Conservation (phyloP, 148 eudicot genomes). For the Vaccinium myrtillus region DNA sequence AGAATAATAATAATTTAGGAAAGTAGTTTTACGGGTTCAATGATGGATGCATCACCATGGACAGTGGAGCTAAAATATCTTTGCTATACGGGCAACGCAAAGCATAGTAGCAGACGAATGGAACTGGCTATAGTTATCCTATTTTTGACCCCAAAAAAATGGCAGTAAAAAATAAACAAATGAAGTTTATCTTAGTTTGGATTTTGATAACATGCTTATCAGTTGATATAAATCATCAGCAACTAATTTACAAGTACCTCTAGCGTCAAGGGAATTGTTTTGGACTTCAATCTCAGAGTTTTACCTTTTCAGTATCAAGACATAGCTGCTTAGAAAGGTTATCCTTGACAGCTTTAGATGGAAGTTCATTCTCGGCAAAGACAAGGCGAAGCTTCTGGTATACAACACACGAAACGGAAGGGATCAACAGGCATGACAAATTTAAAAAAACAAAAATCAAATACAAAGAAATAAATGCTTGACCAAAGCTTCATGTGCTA, state of each 20-base stretch:
- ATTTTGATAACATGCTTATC: background rate
- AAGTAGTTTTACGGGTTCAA: background rate
- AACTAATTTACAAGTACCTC: background rate
- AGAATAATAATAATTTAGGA: background rate
- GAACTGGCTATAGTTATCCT: background rate
- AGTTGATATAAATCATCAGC: background rate
- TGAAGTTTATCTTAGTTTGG: background rate
- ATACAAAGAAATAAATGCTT: background rate
- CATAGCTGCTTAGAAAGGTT: slow-evolving; percentile 64
- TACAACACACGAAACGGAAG: slow-evolving; percentile 17
- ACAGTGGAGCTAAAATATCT: slow-evolving; percentile 4
- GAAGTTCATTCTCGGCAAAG: slow-evolving; percentile 94
- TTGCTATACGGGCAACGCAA: background rate
- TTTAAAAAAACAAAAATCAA: background rate
- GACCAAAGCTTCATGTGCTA: background rate
- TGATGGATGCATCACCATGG: background rate
- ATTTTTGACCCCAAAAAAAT: background rate
- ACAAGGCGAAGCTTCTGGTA: slow-evolving; percentile 85
- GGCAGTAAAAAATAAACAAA: background rate
- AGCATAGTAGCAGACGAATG: background rate
- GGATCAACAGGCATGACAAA: background rate
- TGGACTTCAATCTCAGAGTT: background rate
- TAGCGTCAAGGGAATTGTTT: background rate
- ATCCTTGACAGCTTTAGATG: slow-evolving; percentile 56
- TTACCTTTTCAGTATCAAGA: slow-evolving; percentile 78